phyloP scores from a whole-genome alignment of 2,329 filamentous ascomycete genomes.

The Magnaporthales sp. region DNA sequence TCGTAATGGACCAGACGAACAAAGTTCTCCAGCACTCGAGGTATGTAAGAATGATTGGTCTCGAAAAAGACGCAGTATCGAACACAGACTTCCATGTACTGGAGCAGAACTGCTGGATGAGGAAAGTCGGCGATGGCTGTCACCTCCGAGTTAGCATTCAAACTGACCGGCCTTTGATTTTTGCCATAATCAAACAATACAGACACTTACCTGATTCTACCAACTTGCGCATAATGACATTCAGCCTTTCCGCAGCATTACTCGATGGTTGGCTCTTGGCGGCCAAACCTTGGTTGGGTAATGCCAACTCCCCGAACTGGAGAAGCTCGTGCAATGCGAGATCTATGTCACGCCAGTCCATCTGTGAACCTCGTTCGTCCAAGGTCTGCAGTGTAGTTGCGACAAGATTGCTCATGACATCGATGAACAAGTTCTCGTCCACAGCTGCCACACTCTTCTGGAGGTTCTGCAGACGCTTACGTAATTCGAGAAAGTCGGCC shows the following conservation, averaged over 20 bases:
- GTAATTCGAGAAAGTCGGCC: constrained; percentile 91
- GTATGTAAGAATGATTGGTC: constrained; percentile 70
- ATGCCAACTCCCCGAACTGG: constrained; percentile 87
- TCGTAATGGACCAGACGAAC: constrained; percentile 83
- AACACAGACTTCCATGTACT: constrained; percentile 98
- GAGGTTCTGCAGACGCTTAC: constrained; percentile 79
- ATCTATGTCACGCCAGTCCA: constrained; percentile 94
- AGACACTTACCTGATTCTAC: constrained; percentile 68
- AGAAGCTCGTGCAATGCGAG: constrained; percentile 93
- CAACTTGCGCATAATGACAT: constrained; percentile 93
- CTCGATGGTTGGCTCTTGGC: constrained; percentile 75
- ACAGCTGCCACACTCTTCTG: constrained; percentile 90
- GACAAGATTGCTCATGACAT: constrained; percentile 82
- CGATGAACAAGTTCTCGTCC: constrained; percentile 80
- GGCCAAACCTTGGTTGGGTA: constrained; percentile 79
- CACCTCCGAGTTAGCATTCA: neutral
- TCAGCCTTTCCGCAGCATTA: constrained; percentile 69
- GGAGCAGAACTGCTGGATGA: constrained; percentile 85
- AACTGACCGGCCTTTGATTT: neutral
- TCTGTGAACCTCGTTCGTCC: constrained; percentile 60
- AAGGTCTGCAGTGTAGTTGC: constrained; percentile 77
- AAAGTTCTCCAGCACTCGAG: constrained; percentile 82
- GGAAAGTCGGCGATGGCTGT: constrained; percentile 70
- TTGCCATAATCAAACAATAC: neutral
- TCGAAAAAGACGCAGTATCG: constrained; percentile 93